Percentiles rank a stretch among this genome's conserved stretches.
Conservation (phyloP, 805 yeast genomes). For the Saccharomycopsis capsularis region DNA sequence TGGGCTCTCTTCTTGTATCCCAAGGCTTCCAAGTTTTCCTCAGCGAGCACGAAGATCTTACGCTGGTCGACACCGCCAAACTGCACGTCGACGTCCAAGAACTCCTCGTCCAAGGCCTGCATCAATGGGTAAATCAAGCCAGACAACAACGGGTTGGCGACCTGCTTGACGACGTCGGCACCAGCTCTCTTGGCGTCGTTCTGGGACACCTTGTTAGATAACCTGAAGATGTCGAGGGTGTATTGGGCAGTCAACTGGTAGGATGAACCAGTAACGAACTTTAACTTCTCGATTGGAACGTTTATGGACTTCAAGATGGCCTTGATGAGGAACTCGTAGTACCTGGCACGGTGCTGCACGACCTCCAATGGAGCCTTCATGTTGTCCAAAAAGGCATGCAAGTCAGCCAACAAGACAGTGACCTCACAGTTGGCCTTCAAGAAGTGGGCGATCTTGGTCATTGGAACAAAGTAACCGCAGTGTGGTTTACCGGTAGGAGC, state of each 20-base stretch:
- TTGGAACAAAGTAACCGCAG: constrained; percentile 97
- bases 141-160: constrained; percentile 82
- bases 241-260: constrained; percentile 75
- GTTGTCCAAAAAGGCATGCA: constrained; percentile 95
- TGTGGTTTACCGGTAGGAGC: constrained; percentile 99
- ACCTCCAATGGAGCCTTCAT: constrained; percentile 97
- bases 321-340: constrained; percentile 79
- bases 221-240: constrained; percentile 82
- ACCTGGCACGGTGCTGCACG: constrained; percentile 80
- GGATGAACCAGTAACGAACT: constrained; percentile 81
- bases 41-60: constrained; percentile 94
- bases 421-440: constrained; percentile 95
- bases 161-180: constrained; percentile 98
- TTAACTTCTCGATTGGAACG: constrained; percentile 85
- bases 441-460: constrained; percentile 93
- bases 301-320: constrained; percentile 78
- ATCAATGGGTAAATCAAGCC: constrained; percentile 96
- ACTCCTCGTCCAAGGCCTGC: constrained; percentile 97
- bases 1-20: constrained; percentile 98
- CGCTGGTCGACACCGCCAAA: constrained; percentile 99
- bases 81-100: constrained; percentile 83
- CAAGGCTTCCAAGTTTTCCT: constrained; percentile 76
- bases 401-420: constrained; percentile 83
- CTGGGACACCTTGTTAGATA: constrained; percentile 80
- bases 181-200: constrained; percentile 99